A percentile compares a stretch with the other conserved stretches of the same genome.
phyloP scores from a whole-genome alignment of 2,329 filamentous ascomycete species.

The Claviceps paspali region DNA sequence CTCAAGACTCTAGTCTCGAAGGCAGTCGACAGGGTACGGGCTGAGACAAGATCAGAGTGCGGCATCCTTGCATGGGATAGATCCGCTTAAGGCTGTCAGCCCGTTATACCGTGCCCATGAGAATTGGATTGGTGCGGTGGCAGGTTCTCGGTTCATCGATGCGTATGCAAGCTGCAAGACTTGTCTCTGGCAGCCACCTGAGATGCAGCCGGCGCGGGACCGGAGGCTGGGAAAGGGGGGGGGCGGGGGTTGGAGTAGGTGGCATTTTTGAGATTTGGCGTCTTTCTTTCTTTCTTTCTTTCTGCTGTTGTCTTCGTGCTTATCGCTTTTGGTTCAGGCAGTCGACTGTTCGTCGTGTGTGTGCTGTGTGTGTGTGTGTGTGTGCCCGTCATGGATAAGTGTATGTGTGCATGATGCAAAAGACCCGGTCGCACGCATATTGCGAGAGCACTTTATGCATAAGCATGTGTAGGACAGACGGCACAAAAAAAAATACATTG shows the following conservation, averaged over 20 bases:
- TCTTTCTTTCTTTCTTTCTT: too few relatives aligned
- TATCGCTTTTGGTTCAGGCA: too few relatives aligned
- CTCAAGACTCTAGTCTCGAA: neutral
- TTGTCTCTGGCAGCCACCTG: neutral
- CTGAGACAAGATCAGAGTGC: neutral
- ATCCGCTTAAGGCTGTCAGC: neutral
- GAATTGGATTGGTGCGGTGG: slow-evolving; percentile 1
- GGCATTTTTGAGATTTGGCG: too few relatives aligned
- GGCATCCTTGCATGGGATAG: neutral
- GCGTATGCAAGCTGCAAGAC: neutral
- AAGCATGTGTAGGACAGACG: too few relatives aligned
- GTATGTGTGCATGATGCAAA: neutral
- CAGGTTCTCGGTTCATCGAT: neutral
- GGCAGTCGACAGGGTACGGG: neutral
- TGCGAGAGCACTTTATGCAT: too few relatives aligned
- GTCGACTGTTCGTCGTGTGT: too few relatives aligned
- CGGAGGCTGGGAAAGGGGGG: too few relatives aligned
- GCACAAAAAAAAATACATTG: too few relatives aligned
- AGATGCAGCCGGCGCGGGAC: too few relatives aligned
- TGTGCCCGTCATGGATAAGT: neutral
- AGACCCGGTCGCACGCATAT: neutral
- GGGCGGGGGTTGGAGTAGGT: too few relatives aligned
- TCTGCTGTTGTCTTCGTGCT: too few relatives aligned
- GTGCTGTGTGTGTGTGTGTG: neutral
- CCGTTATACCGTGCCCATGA: neutral